Percentiles rank a stretch among this genome's conserved stretches.
Conservation (phyloP, 352 stramenopile genomes). For the Blastocystis sp. region DNA sequence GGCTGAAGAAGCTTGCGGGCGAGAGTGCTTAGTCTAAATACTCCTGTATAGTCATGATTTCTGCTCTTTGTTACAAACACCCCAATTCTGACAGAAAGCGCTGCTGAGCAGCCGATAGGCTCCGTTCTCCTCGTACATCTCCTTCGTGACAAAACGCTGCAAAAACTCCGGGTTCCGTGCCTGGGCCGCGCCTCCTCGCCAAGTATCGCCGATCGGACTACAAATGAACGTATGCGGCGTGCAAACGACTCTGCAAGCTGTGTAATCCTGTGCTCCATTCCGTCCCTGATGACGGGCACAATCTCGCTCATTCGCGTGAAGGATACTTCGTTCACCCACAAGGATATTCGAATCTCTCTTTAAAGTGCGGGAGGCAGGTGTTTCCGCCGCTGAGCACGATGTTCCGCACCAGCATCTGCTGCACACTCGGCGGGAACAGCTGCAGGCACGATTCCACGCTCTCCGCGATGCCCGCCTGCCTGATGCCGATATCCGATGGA, state of each 20-base stretch:
- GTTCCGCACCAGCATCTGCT: slow-evolving; percentile 3
- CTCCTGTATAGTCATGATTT: neutral
- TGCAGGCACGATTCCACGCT: slow-evolving; percentile 1
- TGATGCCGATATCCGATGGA: slow-evolving; percentile 62
- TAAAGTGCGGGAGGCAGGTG: slow-evolving; percentile 1
- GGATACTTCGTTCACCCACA: neutral
- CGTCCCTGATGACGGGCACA: slow-evolving; percentile 16
- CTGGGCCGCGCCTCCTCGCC: slow-evolving; percentile 22
- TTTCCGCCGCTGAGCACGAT: slow-evolving; percentile 28
- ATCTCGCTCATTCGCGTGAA: slow-evolving; percentile 22
- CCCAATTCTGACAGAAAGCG: slow-evolving; percentile 17
- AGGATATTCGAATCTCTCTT: slow-evolving; percentile 63
- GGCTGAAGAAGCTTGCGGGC: slow-evolving; percentile 3
- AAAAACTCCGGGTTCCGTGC: neutral
- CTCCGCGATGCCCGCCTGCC: slow-evolving; percentile 48
- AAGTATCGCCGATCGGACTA: slow-evolving; percentile 45
- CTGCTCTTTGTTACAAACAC: slow-evolving; percentile 47
- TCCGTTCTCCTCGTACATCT: slow-evolving; percentile 62
- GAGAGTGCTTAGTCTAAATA: neutral
- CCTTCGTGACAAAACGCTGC: neutral
- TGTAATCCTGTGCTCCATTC: neutral
- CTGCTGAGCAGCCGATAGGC: neutral
- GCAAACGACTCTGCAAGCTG: slow-evolving; percentile 1
- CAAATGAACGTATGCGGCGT: neutral
- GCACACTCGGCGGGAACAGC: slow-evolving; percentile 22